Evolutionary conservation across 257 asterid species (phyloP), one percentile per base, ranked within the genome.

Genomic region (Verbena officinalis): DNA sequence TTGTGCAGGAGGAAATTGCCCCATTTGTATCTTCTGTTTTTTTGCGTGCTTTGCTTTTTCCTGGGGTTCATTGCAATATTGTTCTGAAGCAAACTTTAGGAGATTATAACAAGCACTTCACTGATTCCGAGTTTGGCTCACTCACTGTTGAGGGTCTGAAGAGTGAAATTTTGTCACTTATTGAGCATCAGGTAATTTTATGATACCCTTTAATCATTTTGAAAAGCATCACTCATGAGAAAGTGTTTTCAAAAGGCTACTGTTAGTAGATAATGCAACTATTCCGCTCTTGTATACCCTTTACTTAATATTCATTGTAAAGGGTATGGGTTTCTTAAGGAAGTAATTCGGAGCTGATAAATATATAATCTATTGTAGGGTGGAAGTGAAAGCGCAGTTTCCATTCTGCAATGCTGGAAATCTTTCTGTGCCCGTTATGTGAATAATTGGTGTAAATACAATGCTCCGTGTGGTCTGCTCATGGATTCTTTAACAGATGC

Each of bases 1-100:
- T 42, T 71, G 38, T 75, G 84, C 99, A 93, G 99, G 99, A 93
- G 73, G 95, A 86, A 75, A 76, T 93, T 65, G 70, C 77, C 59
- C 81, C 91, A 63, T 81, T 87, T 77, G 73, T 93, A 53, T 93
- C 99, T 69, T 84, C 95, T 61, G 77, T 93, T 59, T 90, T 83
- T 76, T 65, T 90, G 69, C 95, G 82, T 74, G 86, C 95, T 61
- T 67, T 93, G 76, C 95, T 93, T 83, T 83, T 74, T 71, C 99
- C 99, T 55, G 97, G 95, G 61, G 91, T 87, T 70, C 75, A 84
- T 76, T 81, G 88, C 72, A 68, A 67, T 67, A 66, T 82, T 60
- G 88, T 78, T 73, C 85, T 93, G 54, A 84, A 87, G 72, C 79
- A 77, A 70, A 90, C 99, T n/a, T 78, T 93, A 52, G 89, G 80